Conservation (phyloP, 257 asterid genomes). For the Asclepias syriaca region DNA sequence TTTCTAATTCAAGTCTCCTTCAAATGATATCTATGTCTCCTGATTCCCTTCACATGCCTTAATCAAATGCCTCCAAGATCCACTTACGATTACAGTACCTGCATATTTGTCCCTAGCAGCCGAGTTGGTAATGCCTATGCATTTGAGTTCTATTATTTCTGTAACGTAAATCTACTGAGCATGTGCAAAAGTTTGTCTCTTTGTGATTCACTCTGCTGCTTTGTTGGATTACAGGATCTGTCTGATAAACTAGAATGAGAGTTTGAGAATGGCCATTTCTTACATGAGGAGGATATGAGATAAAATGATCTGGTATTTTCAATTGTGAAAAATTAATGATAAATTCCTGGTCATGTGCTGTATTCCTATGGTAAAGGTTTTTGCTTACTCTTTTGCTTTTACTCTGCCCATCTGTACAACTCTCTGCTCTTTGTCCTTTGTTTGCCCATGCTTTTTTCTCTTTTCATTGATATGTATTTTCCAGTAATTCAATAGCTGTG, state of each 20-base stretch:
- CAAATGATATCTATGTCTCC: conserved; percentile 85
- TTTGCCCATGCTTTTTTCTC: neutral
- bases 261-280: neutral
- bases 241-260: conserved; percentile 6
- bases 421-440: neutral
- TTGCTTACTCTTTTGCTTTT: neutral
- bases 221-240: neutral
- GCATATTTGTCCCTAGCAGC: neutral
- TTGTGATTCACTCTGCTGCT: neutral
- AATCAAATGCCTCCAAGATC: neutral
- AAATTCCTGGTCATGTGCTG: neutral
- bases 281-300: conserved; percentile 1
- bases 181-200: neutral
- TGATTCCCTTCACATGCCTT: conserved; percentile 54
- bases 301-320: neutral
- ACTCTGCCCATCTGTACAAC: neutral
- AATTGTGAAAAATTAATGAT: neutral
- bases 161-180: neutral
- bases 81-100: neutral
- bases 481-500: neutral
- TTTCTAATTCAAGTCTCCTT: conserved; percentile 72
- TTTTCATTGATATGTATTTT: neutral
- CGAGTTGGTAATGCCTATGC: neutral
- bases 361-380: neutral
- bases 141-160: conserved; percentile 5